phyloP scores from a whole-genome alignment of 805 yeast species.

The Limtongia smithiae region DNA sequence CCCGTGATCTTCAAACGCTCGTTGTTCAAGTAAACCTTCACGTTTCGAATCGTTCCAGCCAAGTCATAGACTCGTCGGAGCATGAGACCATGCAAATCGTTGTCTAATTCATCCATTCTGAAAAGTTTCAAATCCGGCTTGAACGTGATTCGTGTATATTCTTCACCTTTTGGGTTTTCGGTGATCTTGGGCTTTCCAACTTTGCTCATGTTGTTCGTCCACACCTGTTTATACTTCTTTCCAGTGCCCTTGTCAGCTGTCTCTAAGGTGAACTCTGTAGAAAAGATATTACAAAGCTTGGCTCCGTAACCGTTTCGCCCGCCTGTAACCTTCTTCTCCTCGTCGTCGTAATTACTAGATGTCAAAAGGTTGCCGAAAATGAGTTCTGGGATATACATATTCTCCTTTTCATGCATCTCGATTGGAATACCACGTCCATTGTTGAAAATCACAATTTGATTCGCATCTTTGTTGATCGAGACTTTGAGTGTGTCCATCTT shows the following conservation, averaged over 20 bases:
- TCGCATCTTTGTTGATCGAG: slow-evolving; percentile 69
- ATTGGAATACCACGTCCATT: slow-evolving; percentile 96
- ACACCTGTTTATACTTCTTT: slow-evolving; percentile 69
- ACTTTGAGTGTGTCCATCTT: slow-evolving; percentile 82
- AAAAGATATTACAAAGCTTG: slow-evolving; percentile 91
- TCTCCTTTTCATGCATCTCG: slow-evolving; percentile 85
- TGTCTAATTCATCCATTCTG: slow-evolving; percentile 79
- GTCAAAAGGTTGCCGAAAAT: slow-evolving; percentile 94
- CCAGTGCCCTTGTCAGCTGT: slow-evolving; percentile 74
- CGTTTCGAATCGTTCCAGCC: slow-evolving; percentile 86
- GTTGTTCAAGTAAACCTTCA: slow-evolving; percentile 75
- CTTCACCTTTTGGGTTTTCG: slow-evolving; percentile 51
- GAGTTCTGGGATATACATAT: slow-evolving; percentile 90
- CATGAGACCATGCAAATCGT: slow-evolving; percentile 76
- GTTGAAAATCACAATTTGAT: slow-evolving; percentile 74
- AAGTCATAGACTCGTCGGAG: slow-evolving; percentile 93
- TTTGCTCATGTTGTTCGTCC: slow-evolving; percentile 82
- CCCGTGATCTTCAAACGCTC: slow-evolving; percentile 62
- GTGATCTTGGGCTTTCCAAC: slow-evolving; percentile 74
- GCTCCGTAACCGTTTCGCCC: slow-evolving; percentile 99
- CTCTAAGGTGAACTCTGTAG: slow-evolving; percentile 79
- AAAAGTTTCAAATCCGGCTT: slow-evolving; percentile 83
- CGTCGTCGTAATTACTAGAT: slow-evolving; percentile 92
- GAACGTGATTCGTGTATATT: slow-evolving; percentile 83
- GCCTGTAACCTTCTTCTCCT: slow-evolving; percentile 93